A percentile compares a stretch with the other conserved stretches of the same genome.
Evolutionary conservation across 768 basidiomycete species (phyloP).

Genomic region (Boletellus ananiceps): DNA sequence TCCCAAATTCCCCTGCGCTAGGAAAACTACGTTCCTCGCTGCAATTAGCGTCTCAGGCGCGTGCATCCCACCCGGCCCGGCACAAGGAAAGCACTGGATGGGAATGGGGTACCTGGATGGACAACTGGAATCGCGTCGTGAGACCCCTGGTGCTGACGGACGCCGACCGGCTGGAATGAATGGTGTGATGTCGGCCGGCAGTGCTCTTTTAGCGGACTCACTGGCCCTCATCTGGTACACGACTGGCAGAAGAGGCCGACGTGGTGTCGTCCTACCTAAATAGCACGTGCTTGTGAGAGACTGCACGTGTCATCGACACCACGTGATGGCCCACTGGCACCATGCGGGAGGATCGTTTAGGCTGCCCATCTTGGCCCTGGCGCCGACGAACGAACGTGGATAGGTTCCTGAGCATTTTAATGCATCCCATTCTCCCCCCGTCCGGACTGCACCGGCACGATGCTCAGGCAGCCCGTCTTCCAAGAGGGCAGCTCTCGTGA

Average conservation of each 20-base stretch:
- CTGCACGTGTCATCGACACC: too few relatives aligned
- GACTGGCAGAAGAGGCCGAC: too few relatives aligned
- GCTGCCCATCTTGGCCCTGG: too few relatives aligned
- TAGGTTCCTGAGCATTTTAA: neutral
- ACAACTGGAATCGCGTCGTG: slow-evolving; percentile 76
- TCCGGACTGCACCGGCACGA: neutral
- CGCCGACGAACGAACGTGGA: slow-evolving; percentile 12
- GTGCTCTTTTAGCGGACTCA: too few relatives aligned
- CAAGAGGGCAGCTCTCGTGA: slow-evolving; percentile 5
- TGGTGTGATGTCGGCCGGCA: neutral
- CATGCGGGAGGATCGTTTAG: too few relatives aligned
- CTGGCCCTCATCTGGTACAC: neutral
- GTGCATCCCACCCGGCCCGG: slow-evolving; percentile 14
- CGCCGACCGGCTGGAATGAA: slow-evolving; percentile 21
- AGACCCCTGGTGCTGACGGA: slow-evolving; percentile 49
- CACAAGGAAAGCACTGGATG: slow-evolving; percentile 31
- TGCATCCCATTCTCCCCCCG: neutral
- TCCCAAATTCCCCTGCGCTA: slow-evolving; percentile 55
- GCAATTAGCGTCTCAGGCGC: slow-evolving; percentile 27
- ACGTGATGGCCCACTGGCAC: too few relatives aligned
- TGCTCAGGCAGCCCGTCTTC: slow-evolving; percentile 3
- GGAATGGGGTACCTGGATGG: slow-evolving; percentile 76
- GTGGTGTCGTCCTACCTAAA: too few relatives aligned
- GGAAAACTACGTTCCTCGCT: slow-evolving; percentile 50
- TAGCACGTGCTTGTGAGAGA: too few relatives aligned